Base-by-base conservation (phyloP, 805 yeast species). In the Candida ficus region DNA sequence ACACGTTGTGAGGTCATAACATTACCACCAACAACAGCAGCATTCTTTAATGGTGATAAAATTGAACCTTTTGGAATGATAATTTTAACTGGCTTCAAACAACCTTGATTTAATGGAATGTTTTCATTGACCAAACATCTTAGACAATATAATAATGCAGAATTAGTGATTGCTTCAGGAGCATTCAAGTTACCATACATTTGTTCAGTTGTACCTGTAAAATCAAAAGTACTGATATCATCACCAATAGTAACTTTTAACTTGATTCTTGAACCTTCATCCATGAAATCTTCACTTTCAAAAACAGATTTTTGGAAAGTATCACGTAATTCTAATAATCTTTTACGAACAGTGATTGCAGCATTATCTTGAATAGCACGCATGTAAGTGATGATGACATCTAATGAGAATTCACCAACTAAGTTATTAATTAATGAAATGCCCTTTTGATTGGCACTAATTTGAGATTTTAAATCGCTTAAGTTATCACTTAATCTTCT, bases 1-100 rank as follows among this genome's bases (percentile, higher is more conserved):
- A 93, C 79, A 52, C 97, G 73, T 62, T 93, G 98, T 2, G 96
- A 83, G 1, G 98, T 91, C 63, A 90, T 83, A 7, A 91, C 98
- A 60, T 91, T 91, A 8, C 96, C 96, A 33, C 90, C 93, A 16
- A 91, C 97, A 28, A 88, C 95, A 2, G 97, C 99, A 35, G 95
- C 91, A 13, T 85, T 91, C 29, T 73, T 73, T 16, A 80, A 75
- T 2, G 98, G 97, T 20, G 83, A 73, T 12, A 93, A 65, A 13
- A 84, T 63, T 4, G 83, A 75, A 9, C 75, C 75, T 33, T 69
- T 66, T 4, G 90, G 90, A 35, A 82, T 75, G 3, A 63, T 64
- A 21, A 91, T 78, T 7, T 77, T 66, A 37, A 91, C 76, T 1
- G 97, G 96, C 38, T 74, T 67, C 49, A 91, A 68, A 60, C 96